Evolutionary conservation across 2,329 filamentous ascomycete species (phyloP), one percentile per base, ranked within the genome.

Genomic region (Xylaria polymorpha): DNA sequence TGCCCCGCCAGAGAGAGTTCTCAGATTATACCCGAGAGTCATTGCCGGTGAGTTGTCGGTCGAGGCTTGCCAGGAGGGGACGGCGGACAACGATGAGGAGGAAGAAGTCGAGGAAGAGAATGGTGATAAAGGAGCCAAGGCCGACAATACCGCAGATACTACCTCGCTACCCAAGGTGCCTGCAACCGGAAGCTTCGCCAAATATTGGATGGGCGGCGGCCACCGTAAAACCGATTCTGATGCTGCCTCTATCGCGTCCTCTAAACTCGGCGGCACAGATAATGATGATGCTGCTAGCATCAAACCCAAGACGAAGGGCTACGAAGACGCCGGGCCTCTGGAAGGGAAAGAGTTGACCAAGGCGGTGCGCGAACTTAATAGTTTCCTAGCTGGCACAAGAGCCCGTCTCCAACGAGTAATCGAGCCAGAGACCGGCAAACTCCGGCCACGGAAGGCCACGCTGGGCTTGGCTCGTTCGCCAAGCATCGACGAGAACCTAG

Each of bases 321-420:
- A 79, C 1, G 69, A 75, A 1, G 83, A 86, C 1, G 87, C 91
- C 39, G 85, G 83, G 39, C 83, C 84, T 0, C 81, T 92, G 43
- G 90, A 94, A 77, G 94, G 94, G 15, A 95, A 95, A 76, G 94
- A 98, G 73, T 86, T 99, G 43, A 92, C 89, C 73, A 86, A 89
- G 58, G 94, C 96, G 0, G 92, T 96, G 18, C 87, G 91, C 51
- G 94, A 95, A 71, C 85, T 99, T 1, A 93, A 93, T 75, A 91
- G 91, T 29, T 99, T 97, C 77, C 86, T 99, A 8, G 95, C 94
- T 0, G 93, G 97, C 71, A 94, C 94, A 20, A 90, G 96, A 68
- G 86, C 88, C 22, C 85, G 88, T 25, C 82, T 91, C 56, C 88
- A 91, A 76, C 83, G 87, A 10, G 84, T 88, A 35, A 84, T 91